Conservation (phyloP, 306 rosid species). For the Cicer judaicum region DNA sequence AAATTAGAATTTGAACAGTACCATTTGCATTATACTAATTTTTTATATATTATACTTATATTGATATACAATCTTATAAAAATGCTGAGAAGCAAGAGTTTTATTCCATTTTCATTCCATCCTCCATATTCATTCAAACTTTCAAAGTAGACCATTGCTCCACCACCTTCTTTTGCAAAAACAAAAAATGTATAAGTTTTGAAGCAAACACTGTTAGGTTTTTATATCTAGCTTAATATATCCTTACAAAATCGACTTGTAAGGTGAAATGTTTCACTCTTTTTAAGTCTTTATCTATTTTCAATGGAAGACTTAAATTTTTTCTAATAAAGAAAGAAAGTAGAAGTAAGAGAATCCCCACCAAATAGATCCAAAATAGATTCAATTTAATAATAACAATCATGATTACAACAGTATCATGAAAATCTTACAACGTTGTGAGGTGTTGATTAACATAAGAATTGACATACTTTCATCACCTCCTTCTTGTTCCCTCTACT, state of each 20-base stretch:
- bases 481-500: background rate
- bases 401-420: conserved; percentile 35
- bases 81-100: background rate
- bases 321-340: background rate
- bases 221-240: no score
- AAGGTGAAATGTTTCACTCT: no score
- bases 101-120: background rate
- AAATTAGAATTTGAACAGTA: background rate
- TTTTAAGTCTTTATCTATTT: no score
- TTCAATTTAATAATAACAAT: no score
- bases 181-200: background rate
- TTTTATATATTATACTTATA: background rate
- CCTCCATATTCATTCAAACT: background rate
- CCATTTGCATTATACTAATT: background rate
- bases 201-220: background rate
- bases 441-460: background rate
- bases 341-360: background rate
- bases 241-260: no score
- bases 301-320: no score
- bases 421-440: conserved; percentile 46
- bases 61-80: background rate
- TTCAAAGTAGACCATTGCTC: background rate
- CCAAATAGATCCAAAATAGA: conserved; percentile 1
- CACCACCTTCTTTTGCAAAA: background rate
- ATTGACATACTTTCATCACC: background rate